phyloP scores from a whole-genome alignment of 495 filamentous ascomycete species.

The Elasticomyces elasticus region DNA sequence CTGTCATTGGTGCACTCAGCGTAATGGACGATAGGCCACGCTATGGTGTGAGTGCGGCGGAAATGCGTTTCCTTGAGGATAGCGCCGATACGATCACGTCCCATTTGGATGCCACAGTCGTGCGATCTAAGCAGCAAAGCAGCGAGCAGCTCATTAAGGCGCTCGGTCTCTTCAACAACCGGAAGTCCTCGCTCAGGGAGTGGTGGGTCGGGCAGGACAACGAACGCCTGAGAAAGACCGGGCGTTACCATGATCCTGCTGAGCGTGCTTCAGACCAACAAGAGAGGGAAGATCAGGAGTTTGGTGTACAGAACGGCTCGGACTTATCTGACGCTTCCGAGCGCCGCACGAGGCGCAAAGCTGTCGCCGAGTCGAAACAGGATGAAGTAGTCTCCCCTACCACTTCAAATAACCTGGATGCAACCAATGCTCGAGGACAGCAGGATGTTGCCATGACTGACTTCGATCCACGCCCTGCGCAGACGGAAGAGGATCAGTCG shows the following conservation, averaged over 20 bases:
- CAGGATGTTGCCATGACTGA: neutral
- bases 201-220: slow-evolving; percentile 10
- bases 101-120: slow-evolving; percentile 33
- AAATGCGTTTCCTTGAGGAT: slow-evolving; percentile 32
- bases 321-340: neutral
- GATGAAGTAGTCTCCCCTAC: neutral
- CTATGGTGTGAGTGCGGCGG: slow-evolving; percentile 28
- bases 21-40: slow-evolving; percentile 13
- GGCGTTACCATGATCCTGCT: neutral
- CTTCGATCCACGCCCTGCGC: neutral
- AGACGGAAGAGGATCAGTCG: neutral
- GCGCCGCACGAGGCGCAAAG: neutral
- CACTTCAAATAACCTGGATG: neutral
- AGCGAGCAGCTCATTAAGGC: slow-evolving; percentile 33
- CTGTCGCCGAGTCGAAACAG: neutral
- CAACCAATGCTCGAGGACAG: neutral
- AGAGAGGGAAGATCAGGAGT: neutral
- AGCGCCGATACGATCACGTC: slow-evolving; percentile 36
- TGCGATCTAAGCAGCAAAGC: slow-evolving; percentile 29
- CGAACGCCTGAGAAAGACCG: neutral
- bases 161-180: slow-evolving; percentile 5
- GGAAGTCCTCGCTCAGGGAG: neutral
- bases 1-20: slow-evolving; percentile 10
- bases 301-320: neutral
- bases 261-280: neutral